Conservation (phyloP, 176 grass and related monocot genomes). For the Puya raimondii region DNA sequence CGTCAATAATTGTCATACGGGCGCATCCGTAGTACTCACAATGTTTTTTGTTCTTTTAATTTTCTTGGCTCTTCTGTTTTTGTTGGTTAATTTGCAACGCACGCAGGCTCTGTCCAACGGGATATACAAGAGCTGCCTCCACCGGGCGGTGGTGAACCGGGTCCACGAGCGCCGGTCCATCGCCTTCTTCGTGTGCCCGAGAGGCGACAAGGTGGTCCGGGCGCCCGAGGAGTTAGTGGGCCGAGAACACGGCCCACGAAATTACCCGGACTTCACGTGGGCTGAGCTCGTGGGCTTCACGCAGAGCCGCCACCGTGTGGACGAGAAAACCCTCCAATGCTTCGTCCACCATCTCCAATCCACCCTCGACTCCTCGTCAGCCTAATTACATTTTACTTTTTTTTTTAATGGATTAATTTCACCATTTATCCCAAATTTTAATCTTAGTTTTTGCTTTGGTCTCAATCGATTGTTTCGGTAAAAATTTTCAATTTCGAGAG, state of each 20-base stretch:
- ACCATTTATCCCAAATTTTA: too few relatives aligned
- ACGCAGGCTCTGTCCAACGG: constrained; percentile 19
- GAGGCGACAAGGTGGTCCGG: constrained; percentile 13
- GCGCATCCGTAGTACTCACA: too few relatives aligned
- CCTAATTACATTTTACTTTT: background rate
- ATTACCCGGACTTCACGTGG: constrained; percentile 26
- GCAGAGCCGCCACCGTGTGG: constrained; percentile 13
- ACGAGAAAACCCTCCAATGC: constrained; percentile 11
- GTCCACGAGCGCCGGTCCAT: constrained; percentile 11
- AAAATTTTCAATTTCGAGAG: too few relatives aligned
- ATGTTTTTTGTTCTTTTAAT: background rate
- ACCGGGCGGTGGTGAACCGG: constrained; percentile 22
- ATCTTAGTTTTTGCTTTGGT: too few relatives aligned
- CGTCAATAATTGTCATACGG: too few relatives aligned
- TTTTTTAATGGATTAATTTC: too few relatives aligned
- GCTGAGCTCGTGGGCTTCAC: constrained; percentile 21
- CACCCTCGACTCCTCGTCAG: background rate
- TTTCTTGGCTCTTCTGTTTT: background rate
- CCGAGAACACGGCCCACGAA: background rate
- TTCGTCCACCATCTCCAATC: background rate
- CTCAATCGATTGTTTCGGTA: too few relatives aligned
- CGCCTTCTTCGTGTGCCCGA: constrained; percentile 22
- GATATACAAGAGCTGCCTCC: constrained; percentile 25
- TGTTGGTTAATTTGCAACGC: background rate
- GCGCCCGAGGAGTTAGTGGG: constrained; percentile 10